Evolutionary conservation across 2,329 filamentous ascomycete genomes (phyloP).

Genomic region (Penicillium sp.): DNA sequence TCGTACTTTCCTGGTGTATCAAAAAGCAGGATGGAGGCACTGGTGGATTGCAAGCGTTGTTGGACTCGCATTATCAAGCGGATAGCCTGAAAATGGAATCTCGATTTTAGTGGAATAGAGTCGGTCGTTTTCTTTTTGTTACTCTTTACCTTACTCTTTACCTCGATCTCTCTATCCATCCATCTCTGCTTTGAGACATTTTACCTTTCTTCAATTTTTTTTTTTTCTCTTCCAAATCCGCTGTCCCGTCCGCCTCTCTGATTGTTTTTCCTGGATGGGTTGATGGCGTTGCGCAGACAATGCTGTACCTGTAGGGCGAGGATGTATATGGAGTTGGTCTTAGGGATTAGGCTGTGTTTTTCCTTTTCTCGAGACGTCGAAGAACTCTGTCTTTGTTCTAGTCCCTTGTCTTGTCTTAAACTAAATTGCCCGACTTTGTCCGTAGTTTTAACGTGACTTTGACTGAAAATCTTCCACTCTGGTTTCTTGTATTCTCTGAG

Average conservation of each 20-base stretch:
- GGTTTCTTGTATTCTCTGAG: background rate
- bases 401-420: background rate
- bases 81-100: conserved; percentile 43
- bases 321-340: conserved; percentile 1
- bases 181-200: conserved; percentile 9
- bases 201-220: conserved; percentile 11
- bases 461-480: background rate
- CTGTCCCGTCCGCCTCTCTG: conserved; percentile 3
- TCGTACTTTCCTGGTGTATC: conserved; percentile 45
- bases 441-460: background rate
- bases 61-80: conserved; percentile 43
- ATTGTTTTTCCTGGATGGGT: conserved; percentile 1
- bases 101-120: conserved; percentile 45
- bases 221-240: conserved; percentile 5
- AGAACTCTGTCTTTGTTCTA: background rate
- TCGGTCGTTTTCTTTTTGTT: conserved; percentile 31
- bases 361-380: background rate
- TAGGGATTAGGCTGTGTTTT: background rate
- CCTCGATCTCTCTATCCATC: conserved; percentile 18
- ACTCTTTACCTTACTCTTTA: conserved; percentile 19
- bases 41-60: conserved; percentile 40
- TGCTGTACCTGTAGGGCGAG: background rate
- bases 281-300: conserved; percentile 2
- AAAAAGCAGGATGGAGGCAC: conserved; percentile 42
- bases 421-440: background rate